Evolutionary conservation across 2,329 filamentous ascomycete species (phyloP), one percentile per base, ranked within the genome.

Genomic region (Fusarium cicatricum): DNA sequence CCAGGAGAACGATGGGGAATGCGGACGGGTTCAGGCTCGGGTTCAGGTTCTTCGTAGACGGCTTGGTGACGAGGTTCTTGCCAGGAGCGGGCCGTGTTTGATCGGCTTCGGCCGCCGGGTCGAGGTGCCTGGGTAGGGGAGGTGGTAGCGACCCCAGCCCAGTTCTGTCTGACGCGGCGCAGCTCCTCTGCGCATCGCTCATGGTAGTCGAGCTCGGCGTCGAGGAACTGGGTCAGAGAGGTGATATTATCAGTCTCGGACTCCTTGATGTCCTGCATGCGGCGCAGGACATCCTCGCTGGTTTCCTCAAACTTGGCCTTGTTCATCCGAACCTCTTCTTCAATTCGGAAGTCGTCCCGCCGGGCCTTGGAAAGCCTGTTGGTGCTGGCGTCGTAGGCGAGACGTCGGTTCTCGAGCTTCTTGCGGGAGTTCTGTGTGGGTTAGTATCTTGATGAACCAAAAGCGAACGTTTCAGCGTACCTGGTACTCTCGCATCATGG

Each of bases 401-500:
- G 82, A 56, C 94, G 87, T 54, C 94, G 88, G 70, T 82, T 90
- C 73, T 98, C 95, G 63, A 98, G 89, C 85, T 96, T 97, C 85
- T 95, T 97, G 71, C 94, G 90, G 44, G 94, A 86, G 63, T 85
- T 82, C 89, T 69, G 19, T 2, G 9, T 1, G 89, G 55, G 55
- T 67, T 36, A 67, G 62, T 26, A 44, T 3, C 14, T 17, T 26
- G 16, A 14, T 2, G 23, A 17, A 14, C 8, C 40, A 9, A 29
- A 23, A 10, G 11, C 14, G 29, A 6, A 10, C 5, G 21, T 37
- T 17, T n/a, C 26, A 16, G 73, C 83, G 49, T 82, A 94, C 90
- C 83, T 97, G 92, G 69, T 97, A 98, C 71, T 98, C 95, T 74
- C 96, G 97, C 91, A 98, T 94, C 83, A 97, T 95, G 31, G 91